Base-by-base conservation (phyloP, 2,329 filamentous ascomycete species). In the Lizonia empirigonia region DNA sequence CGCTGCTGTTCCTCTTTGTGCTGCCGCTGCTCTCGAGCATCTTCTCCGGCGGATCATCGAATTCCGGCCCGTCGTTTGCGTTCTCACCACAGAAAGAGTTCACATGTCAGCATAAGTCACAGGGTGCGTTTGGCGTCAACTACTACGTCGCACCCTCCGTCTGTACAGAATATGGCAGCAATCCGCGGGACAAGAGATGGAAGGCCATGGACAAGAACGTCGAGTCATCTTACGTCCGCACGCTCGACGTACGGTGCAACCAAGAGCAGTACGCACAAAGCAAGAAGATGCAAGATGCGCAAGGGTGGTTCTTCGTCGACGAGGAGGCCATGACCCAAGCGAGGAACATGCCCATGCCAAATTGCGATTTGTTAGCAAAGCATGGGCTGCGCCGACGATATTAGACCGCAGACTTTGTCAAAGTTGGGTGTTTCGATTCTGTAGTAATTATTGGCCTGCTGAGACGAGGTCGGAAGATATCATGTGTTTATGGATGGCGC, bases 71-170 rank as follows among this genome's bases (percentile, higher is more conserved):
- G 3, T 78, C 78, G 20, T 86, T 96, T 76, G 84, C 86, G 56
- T 95, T 94, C 72, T 90, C 96, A 68, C 74, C 77, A 6, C 81
- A 91, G 1, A 73, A 80, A 36, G 91, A 90, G 2, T 84, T 89
- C 70, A 96, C 90, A 15, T 77, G 87, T 64, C 82, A 87, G 61
- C 89, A 91, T 50, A 83, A 81, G 19, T 93, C 89, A 19, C 44
- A 46, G 22, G 81, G 83, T 0, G 83, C 84, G 46, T 80, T 91
- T 56, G 85, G 87, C 44, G 81, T 96, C 44, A 83, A 90, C 54
- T 99, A 97, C 77, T 99, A 83, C 68, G 82, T 97, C 55, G 87
- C 96, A 69, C 91, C 91, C 1, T 71, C 74, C 4, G 92, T 97
- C 22, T 82, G 96, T 23, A 81, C 83, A 22, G 84, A 87, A 27